Percentiles rank a stretch among this genome's conserved stretches.
These are phyloP conservation scores for Solidago caesia DNA, from an alignment of 129 eudicot species.

Conservation along the genomic window DNA sequence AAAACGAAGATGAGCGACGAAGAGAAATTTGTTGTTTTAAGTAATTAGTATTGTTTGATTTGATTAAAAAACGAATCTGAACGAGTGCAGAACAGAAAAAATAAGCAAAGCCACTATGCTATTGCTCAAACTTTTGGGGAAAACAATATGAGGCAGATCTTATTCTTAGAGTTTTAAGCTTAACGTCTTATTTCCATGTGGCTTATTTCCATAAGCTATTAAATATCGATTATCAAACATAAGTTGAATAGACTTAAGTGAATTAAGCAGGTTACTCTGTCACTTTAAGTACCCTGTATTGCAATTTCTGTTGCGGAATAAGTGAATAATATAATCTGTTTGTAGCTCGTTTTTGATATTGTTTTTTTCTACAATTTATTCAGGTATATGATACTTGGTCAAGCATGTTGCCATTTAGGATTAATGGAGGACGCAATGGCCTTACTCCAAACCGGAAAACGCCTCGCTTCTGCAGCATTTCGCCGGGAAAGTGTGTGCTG, in stretches of 20 bases:
- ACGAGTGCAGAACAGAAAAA: too few species aligned
- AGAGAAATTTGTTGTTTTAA: too few species aligned
- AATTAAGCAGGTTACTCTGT: neutral
- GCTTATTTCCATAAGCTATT: too few species aligned
- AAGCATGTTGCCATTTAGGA: conserved; percentile 92
- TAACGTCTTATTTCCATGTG: too few species aligned
- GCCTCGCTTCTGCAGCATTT: conserved; percentile 80
- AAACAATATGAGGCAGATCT: too few species aligned
- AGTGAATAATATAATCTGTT: neutral
- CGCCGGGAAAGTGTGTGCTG: conserved; percentile 78
- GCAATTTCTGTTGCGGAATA: neutral
- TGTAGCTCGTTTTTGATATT: conserved; percentile 1
- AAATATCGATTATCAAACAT: too few species aligned
- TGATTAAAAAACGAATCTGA: neutral
- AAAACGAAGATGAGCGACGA: too few species aligned
- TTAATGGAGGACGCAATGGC: conserved; percentile 89
- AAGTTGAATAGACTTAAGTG: too few species aligned
- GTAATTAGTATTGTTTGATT: too few species aligned
- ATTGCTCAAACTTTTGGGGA: too few species aligned
- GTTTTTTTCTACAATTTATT: conserved; percentile 12
- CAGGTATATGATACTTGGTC: conserved; percentile 82
- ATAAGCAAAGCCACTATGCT: too few species aligned
- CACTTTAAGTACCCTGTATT: neutral
- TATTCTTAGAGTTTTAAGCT: too few species aligned
- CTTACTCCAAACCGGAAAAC: conserved; percentile 86